A percentile compares a stretch with the other conserved stretches of the same genome.
phyloP scores from a whole-genome alignment of 2,329 filamentous ascomycete genomes.

The Monilinia vaccinii-corymbosi region DNA sequence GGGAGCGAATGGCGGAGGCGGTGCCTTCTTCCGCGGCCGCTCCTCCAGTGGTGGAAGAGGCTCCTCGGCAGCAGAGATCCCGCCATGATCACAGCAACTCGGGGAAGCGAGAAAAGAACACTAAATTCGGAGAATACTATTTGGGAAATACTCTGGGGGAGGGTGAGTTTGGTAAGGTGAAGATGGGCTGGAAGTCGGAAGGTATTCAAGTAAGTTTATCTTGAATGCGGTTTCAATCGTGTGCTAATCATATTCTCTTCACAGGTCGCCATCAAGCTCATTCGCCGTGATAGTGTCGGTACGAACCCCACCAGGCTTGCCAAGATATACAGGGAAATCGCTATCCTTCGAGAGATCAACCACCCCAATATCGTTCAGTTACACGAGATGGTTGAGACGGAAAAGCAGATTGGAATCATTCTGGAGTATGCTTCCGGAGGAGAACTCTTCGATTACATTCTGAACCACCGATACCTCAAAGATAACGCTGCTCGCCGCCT shows the following conservation, averaged over 20 bases:
- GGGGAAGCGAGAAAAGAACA: slow-evolving; percentile 57
- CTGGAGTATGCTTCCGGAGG: slow-evolving; percentile 96
- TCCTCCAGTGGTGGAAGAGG: slow-evolving; percentile 38
- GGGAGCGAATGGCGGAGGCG: slow-evolving; percentile 58
- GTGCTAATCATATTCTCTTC: neutral
- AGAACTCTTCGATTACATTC: slow-evolving; percentile 95
- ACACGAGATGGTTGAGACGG: slow-evolving; percentile 98
- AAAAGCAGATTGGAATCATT: slow-evolving; percentile 95
- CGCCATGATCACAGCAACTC: slow-evolving; percentile 45
- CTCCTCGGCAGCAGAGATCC: slow-evolving; percentile 36
- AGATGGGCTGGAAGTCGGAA: slow-evolving; percentile 95
- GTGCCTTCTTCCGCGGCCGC: slow-evolving; percentile 35
- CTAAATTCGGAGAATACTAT: slow-evolving; percentile 91
- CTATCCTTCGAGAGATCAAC: slow-evolving; percentile 76
- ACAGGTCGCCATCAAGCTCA: slow-evolving; percentile 93
- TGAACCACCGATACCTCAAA: slow-evolving; percentile 94
- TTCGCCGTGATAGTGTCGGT: slow-evolving; percentile 82
- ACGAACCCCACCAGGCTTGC: slow-evolving; percentile 80
- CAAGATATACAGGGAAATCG: slow-evolving; percentile 96
- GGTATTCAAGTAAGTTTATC: slow-evolving; percentile 59
- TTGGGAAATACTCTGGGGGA: slow-evolving; percentile 93
- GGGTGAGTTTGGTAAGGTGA: slow-evolving; percentile 98
- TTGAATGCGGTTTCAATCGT: neutral
- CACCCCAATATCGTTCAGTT: slow-evolving; percentile 96
- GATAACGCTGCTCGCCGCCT: slow-evolving; percentile 82